These are phyloP conservation scores for Phytophthora citrophthora DNA, from an alignment of 352 stramenopile genomes.

Conservation along the genomic window DNA sequence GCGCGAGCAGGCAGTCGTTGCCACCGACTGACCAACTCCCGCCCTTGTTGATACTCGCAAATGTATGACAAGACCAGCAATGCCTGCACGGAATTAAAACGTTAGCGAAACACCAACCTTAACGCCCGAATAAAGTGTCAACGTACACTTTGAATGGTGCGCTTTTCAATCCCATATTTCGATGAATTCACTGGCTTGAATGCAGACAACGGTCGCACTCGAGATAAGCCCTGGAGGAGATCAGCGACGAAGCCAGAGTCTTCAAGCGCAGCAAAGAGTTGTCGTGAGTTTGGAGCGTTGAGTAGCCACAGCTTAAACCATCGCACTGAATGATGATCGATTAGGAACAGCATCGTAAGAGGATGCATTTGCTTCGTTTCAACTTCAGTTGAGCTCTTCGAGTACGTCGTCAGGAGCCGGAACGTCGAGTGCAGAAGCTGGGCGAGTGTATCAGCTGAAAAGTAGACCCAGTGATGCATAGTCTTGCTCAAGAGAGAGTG, in stretches of 20 bases:
- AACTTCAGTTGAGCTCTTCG: conserved; percentile 24
- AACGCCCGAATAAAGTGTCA: neutral
- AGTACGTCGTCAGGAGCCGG: conserved; percentile 50
- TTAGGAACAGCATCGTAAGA: conserved; percentile 37
- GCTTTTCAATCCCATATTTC: conserved; percentile 25
- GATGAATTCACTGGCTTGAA: conserved; percentile 6
- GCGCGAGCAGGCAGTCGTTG: conserved; percentile 28
- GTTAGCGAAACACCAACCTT: neutral
- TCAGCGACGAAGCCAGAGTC: conserved; percentile 46
- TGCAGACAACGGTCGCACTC: conserved; percentile 36
- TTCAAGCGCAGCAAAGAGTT: conserved; percentile 45
- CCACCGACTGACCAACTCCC: conserved; percentile 35
- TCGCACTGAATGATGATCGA: conserved; percentile 34
- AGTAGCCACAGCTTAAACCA: conserved; percentile 64
- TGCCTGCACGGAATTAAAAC: conserved; percentile 13
- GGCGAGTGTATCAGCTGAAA: conserved; percentile 49
- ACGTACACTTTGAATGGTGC: conserved; percentile 39
- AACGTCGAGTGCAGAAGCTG: conserved; percentile 50
- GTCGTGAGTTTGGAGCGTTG: conserved; percentile 38
- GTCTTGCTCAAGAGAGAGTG: conserved; percentile 40
- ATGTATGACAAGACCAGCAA: conserved; percentile 39
- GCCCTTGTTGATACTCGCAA: conserved; percentile 38
- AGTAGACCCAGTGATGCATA: conserved; percentile 65
- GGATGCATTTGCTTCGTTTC: conserved; percentile 31
- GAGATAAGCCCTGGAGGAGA: conserved; percentile 50